A percentile compares a stretch with the other conserved stretches of the same genome.
These are phyloP conservation scores for Camptophora hylomeconis DNA, from an alignment of 2,329 filamentous ascomycete species.

Conservation along the genomic window DNA sequence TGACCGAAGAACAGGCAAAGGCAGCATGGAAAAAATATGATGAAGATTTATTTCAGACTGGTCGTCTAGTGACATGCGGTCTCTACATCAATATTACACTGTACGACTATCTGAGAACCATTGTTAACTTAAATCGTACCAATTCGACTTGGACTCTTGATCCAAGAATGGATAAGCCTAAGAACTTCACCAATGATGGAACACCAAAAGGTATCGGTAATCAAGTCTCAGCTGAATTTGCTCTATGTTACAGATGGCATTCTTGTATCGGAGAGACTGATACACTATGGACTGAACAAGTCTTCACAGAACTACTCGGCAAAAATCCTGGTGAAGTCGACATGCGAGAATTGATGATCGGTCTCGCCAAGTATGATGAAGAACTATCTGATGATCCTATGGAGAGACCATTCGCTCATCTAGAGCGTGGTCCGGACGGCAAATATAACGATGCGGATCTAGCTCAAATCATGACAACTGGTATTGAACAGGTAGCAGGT, in stretches of 20 bases:
- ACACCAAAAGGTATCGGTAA: constrained; percentile 65
- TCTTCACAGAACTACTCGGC: constrained; percentile 50
- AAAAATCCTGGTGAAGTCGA: constrained; percentile 45
- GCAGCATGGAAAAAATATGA: constrained; percentile 55
- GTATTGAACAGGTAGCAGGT: constrained; percentile 57
- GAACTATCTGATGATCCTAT: constrained; percentile 52
- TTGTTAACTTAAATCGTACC: constrained; percentile 57
- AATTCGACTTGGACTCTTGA: constrained; percentile 74
- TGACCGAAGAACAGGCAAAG: constrained; percentile 36
- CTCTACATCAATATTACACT: constrained; percentile 69
- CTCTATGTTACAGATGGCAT: constrained; percentile 78
- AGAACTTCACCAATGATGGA: constrained; percentile 40
- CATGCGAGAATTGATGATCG: constrained; percentile 47
- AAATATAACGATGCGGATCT: constrained; percentile 65
- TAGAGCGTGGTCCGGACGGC: constrained; percentile 52
- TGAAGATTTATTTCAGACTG: constrained; percentile 68
- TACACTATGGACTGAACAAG: constrained; percentile 66
- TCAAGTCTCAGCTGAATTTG: constrained; percentile 75
- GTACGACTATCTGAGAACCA: constrained; percentile 66
- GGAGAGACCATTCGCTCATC: constrained; percentile 53
- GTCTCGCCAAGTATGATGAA: constrained; percentile 50
- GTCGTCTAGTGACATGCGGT: constrained; percentile 59
- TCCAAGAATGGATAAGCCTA: constrained; percentile 56
- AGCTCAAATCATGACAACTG: constrained; percentile 51
- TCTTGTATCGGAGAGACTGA: constrained; percentile 62